Evolutionary conservation across 2,329 filamentous ascomycete species (phyloP), one percentile per base, ranked within the genome.

Genomic region (Calonectria pseudoreteaudii): DNA sequence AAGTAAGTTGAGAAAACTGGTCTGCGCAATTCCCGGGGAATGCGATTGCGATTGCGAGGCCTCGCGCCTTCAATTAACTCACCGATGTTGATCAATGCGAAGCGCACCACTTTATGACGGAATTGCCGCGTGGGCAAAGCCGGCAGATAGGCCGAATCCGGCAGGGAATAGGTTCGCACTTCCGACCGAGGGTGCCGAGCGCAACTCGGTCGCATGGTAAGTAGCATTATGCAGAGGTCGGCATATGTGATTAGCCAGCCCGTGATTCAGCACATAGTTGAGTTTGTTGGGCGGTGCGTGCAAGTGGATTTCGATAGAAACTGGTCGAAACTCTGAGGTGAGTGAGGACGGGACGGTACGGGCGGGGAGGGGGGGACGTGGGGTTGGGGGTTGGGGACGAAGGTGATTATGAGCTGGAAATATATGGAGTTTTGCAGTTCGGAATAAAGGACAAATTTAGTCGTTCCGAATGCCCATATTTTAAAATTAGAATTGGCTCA

Each of bases 151-250:
- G 34, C 69, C 66, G 69, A 67, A 56, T 65, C 58, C 60, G 66
- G 64, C 52, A 31, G 66, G 23, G 56, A 47, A 34, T 20, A 30
- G 66, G 13, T 36, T 76, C 50, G 71, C 74, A 77, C 62, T 72
- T 74, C 73, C 70, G 74, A 50, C 72, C 74, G 76, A 76, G 52
- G 58, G 60, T 70, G 69, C 31, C 30, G 18, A 34, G 26, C 26
- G 44, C 10, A 47, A 28, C 1, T 31, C 18, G 20, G 30, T 23
- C 20, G n/a, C n/a, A 47, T 41, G 38, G 47, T 28, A 9, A 50
- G 47, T 28, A 9, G 8, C 11, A 47, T 28, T 36, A 20, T 34
- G 65, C 14, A 41, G 50, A 26, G 74, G 34, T 36, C 30, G 34
- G 41, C 30, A 34, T 26, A 13, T 52, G 47, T n/a, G 26, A 56